Base-by-base conservation (phyloP, 2,329 filamentous ascomycete genomes). In the Cylindrodendrum hubeiense region DNA sequence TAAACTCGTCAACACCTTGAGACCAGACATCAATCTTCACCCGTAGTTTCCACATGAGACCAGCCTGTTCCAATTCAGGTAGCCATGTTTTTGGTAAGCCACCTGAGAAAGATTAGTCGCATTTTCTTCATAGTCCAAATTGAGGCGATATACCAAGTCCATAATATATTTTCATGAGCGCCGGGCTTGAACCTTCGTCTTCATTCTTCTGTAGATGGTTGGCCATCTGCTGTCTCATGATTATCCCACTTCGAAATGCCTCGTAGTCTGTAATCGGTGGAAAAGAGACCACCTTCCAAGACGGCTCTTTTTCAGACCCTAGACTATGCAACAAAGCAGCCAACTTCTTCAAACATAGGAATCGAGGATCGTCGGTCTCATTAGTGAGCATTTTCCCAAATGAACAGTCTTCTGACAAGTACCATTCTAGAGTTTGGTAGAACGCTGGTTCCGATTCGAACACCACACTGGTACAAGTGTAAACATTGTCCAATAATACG, bases 1-100 rank as follows among this genome's bases (percentile, higher is more conserved):
- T 30, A 9, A 1, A 9, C 7, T 65, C 62, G 4, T 65, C 57
- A 3, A 65, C 34, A 21, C 62, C 62, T 15, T 39, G 33, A 21
- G 56, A 61, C 62, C 62, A 65, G 12, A n/a, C 9, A 22, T 65
- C 62, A 21, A 65, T 51, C 44, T 61, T 65, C 15, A 65, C 30
- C 3, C 62, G 51, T 5, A 65, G 10, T 17, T 44, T 43, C 37
- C 51, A 53, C 62, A 65, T 65, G 12, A 43, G 44, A 0, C 4
- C 1, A 4, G 62, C 24, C 15, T 65, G 62, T 17, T 28, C 8
- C 26, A 52, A 10, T 28, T 65, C 62, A 21, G 28, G 19, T 17
- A 56, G 5, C 2, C 60, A 0, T 3, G 13, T 50, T 13, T 10
- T 12, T 5, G 17, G 7, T 3, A 10, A 17, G 1, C 62, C 62